A percentile compares a stretch with the other conserved stretches of the same genome.
Evolutionary conservation across 306 rosid genomes (phyloP).

Genomic region (Glycine tomentella): DNA sequence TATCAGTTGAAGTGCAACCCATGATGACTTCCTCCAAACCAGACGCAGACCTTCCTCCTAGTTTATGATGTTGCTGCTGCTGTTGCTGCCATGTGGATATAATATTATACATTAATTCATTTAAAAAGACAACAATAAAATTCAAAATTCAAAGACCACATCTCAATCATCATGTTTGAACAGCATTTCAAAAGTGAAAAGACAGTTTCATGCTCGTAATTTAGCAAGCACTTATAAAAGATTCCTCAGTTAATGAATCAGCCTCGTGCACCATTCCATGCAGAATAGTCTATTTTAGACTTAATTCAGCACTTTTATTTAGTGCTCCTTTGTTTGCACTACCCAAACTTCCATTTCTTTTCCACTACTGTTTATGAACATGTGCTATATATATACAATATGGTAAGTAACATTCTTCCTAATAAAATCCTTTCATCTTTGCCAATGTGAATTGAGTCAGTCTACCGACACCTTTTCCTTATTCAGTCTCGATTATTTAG

Average conservation of each 20-base stretch:
- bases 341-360: slow-evolving; percentile 2
- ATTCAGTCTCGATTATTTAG: not conserved
- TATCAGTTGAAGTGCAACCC: slow-evolving; percentile 88
- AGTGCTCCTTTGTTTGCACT: slow-evolving; percentile 25
- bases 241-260: slow-evolving; percentile 12
- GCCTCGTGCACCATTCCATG: slow-evolving; percentile 40
- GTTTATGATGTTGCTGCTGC: slow-evolving; percentile 78
- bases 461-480: not conserved
- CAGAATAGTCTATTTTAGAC: slow-evolving; percentile 33
- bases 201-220: slow-evolving; percentile 51
- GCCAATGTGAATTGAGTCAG: slow-evolving; percentile 20
- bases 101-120: slow-evolving; percentile 24
- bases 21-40: slow-evolving; percentile 99
- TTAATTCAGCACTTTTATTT: slow-evolving; percentile 1
- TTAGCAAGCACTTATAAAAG: slow-evolving; percentile 41
- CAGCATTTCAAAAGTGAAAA: slow-evolving; percentile 50
- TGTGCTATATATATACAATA: not conserved
- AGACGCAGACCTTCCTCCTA: slow-evolving; percentile 87
- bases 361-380: not conserved
- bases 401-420: too few relatives aligned
- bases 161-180: slow-evolving; percentile 58
- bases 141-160: slow-evolving; percentile 29
- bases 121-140: slow-evolving; percentile 35
- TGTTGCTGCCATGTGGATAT: slow-evolving; percentile 61
- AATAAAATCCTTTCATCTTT: slow-evolving; percentile 25